Conservation (phyloP, 345 rosid genomes). For the Bruguiera parviflora region DNA sequence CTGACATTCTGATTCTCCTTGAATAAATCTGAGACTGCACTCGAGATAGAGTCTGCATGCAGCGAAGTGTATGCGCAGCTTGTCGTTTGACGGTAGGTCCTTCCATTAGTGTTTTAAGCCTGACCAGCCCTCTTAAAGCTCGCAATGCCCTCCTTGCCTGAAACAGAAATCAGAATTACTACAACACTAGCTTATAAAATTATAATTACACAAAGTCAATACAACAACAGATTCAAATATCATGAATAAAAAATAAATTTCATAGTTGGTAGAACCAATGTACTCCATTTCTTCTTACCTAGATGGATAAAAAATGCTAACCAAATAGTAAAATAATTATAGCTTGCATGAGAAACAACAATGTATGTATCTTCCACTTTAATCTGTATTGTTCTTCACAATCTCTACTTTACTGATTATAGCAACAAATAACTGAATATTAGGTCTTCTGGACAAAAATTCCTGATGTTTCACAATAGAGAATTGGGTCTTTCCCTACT, state of each 20-base stretch:
- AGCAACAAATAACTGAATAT: no score
- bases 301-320: no score
- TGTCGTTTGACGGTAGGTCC: constrained; percentile 83
- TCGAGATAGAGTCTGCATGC: constrained; percentile 89
- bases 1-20: constrained; percentile 76
- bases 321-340: no score
- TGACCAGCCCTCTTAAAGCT: constrained; percentile 79
- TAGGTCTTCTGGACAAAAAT: no score
- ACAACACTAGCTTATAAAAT: constrained; percentile 1
- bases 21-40: constrained; percentile 80
- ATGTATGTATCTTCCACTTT: no score
- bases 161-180: constrained; percentile 14
- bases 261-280: no score
- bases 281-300: no score
- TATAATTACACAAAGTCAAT: background rate
- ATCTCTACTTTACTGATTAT: no score
- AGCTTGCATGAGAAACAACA: no score
- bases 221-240: background rate
- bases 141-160: constrained; percentile 84
- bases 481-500: background rate
- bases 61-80: constrained; percentile 62
- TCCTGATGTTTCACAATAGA: no score
- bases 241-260: no score
- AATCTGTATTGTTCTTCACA: no score
- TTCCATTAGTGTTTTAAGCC: constrained; percentile 78